phyloP scores from a whole-genome alignment of 1,284 basidiomycete species.

The Ustilago tritici region DNA sequence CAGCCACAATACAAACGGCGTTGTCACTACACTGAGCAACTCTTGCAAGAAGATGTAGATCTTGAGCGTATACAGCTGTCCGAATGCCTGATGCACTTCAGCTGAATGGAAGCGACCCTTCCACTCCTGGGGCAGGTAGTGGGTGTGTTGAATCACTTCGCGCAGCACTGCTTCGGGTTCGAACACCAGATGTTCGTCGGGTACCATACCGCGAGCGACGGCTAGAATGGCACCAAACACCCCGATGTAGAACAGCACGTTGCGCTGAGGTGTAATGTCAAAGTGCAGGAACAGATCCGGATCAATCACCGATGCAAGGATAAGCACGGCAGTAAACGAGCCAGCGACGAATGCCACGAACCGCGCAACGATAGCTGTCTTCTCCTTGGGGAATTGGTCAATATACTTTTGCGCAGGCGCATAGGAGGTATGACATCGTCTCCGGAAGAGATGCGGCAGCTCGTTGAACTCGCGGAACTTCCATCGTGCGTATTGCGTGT shows the following conservation, averaged over 20 bases:
- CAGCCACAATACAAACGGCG: constrained; percentile 92
- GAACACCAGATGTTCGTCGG: constrained; percentile 88
- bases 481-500: constrained; percentile 95
- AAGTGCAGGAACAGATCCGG: constrained; percentile 88
- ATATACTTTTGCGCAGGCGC: constrained; percentile 93
- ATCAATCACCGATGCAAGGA: constrained; percentile 89
- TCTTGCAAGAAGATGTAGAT: constrained; percentile 83
- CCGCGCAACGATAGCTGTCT: constrained; percentile 86
- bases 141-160: constrained; percentile 90
- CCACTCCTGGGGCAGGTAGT: constrained; percentile 95
- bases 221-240: constrained; percentile 89
- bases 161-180: constrained; percentile 92
- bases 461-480: constrained; percentile 99
- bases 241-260: constrained; percentile 90
- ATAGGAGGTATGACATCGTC: constrained; percentile 87
- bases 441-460: constrained; percentile 88
- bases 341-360: constrained; percentile 96
- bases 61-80: constrained; percentile 63
- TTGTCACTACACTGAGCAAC: constrained; percentile 87
- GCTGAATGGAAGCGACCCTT: constrained; percentile 84
- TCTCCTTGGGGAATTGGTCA: constrained; percentile 96
- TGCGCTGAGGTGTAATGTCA: constrained; percentile 91
- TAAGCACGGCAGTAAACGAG: constrained; percentile 92
- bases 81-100: constrained; percentile 59
- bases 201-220: constrained; percentile 91